Evolutionary conservation across 2,329 filamentous ascomycete genomes (phyloP).

Genomic region (Verticillium tricorpus): DNA sequence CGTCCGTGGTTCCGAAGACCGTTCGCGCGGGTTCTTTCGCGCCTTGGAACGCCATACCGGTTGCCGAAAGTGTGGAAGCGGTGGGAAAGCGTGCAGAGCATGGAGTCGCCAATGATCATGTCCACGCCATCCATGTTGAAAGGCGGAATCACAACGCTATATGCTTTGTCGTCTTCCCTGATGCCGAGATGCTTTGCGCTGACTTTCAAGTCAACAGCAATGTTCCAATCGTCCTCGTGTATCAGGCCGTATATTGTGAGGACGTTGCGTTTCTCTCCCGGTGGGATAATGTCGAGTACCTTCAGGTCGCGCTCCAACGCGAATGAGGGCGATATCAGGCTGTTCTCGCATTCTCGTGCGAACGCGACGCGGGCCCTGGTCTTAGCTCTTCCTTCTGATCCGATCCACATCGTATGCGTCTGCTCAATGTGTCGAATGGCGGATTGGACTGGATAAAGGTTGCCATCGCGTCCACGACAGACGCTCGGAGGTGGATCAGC

Average conservation of each 20-base stretch:
- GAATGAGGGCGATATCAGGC: no score
- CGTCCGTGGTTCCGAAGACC: no score
- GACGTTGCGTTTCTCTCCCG: not conserved
- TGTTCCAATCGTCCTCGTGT: not conserved
- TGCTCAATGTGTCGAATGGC: no score
- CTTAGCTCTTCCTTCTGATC: no score
- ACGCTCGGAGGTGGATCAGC: no score
- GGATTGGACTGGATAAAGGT: no score
- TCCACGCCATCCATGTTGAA: not conserved
- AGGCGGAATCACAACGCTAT: not conserved
- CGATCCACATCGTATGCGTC: no score
- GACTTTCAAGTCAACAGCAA: not conserved
- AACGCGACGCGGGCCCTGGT: no score
- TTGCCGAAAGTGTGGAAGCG: not conserved
- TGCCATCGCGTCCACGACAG: no score
- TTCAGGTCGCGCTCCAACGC: no score
- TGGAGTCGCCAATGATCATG: not conserved
- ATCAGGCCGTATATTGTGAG: not conserved
- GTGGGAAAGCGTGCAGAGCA: not conserved
- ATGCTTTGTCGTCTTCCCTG: not conserved
- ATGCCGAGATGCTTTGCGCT: not conserved
- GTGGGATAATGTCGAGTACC: not conserved
- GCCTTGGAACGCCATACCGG: no score
- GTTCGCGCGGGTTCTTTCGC: not conserved
- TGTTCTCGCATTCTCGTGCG: no score